Conservation (phyloP, 1,284 basidiomycete species). For the Garcileccinum viscosum region DNA sequence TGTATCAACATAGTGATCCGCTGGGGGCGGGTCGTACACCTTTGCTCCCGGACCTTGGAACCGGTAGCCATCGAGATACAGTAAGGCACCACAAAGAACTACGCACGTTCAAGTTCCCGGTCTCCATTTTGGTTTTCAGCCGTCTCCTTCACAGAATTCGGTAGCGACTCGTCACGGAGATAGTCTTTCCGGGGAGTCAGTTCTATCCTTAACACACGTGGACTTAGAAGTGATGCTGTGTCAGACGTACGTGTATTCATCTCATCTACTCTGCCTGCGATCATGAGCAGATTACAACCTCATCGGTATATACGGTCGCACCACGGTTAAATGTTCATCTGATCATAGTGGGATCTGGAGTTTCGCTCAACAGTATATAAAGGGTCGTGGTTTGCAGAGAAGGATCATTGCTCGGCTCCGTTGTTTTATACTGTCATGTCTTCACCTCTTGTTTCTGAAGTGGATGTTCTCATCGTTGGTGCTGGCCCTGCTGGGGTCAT, state of each 20-base stretch:
- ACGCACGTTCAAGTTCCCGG: background rate
- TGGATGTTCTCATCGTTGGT: constrained; percentile 63
- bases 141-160: background rate
- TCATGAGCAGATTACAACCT: background rate
- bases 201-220: background rate
- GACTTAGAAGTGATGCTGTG: background rate
- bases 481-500: constrained; percentile 56
- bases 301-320: background rate
- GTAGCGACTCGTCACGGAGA: background rate
- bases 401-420: background rate
- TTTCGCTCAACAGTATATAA: background rate
- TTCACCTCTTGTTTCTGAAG: constrained; percentile 34
- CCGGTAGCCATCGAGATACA: too few relatives aligned
- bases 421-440: constrained; percentile 9
- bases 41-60: too few relatives aligned
- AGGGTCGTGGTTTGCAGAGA: background rate
- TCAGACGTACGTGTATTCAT: background rate
- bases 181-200: background rate
- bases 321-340: background rate
- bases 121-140: background rate
- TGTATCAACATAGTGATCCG: too few relatives aligned
- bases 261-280: too few relatives aligned
- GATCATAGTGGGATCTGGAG: background rate
- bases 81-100: background rate
- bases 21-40: too few relatives aligned